Conservation (phyloP, 1,284 basidiomycete genomes). For the Pseudozyma hubeiensis region DNA sequence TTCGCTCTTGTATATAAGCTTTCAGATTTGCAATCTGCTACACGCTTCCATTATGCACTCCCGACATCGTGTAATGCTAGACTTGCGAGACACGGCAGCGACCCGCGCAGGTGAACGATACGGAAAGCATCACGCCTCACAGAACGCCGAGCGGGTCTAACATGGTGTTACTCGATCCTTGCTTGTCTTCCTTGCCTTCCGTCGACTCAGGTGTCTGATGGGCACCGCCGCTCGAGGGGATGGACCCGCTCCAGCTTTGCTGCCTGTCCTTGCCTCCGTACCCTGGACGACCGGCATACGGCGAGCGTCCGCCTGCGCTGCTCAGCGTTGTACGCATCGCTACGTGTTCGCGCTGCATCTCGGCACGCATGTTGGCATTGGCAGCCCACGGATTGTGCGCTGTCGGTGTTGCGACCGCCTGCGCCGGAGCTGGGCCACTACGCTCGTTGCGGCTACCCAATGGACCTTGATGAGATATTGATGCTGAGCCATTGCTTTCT, state of each 20-base stretch:
- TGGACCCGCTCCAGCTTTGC: slow-evolving; percentile 15
- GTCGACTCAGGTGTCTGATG: background rate
- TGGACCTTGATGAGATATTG: slow-evolving; percentile 4
- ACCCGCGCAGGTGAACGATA: background rate
- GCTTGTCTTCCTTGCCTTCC: slow-evolving; percentile 9
- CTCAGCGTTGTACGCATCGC: slow-evolving; percentile 24
- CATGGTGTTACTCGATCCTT: slow-evolving; percentile 8
- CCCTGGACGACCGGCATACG: slow-evolving; percentile 4
- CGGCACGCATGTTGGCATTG: slow-evolving; percentile 22
- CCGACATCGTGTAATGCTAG: background rate
- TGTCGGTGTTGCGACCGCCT: background rate
- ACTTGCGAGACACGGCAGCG: background rate
- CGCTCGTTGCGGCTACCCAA: background rate
- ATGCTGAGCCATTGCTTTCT: background rate
- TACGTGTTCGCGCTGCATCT: slow-evolving; percentile 47
- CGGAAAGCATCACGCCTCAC: background rate
- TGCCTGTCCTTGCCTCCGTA: slow-evolving; percentile 9
- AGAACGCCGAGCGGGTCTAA: slow-evolving; percentile 43
- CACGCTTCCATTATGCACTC: background rate
- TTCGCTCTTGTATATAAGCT: slow-evolving; percentile 3
- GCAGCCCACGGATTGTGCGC: slow-evolving; percentile 42
- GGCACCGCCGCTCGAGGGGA: background rate
- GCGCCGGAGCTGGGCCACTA: background rate
- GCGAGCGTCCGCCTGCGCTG: background rate
- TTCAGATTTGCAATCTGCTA: background rate